Conservation (phyloP, 495 filamentous ascomycete species). For the Jackrogersella minutella region DNA sequence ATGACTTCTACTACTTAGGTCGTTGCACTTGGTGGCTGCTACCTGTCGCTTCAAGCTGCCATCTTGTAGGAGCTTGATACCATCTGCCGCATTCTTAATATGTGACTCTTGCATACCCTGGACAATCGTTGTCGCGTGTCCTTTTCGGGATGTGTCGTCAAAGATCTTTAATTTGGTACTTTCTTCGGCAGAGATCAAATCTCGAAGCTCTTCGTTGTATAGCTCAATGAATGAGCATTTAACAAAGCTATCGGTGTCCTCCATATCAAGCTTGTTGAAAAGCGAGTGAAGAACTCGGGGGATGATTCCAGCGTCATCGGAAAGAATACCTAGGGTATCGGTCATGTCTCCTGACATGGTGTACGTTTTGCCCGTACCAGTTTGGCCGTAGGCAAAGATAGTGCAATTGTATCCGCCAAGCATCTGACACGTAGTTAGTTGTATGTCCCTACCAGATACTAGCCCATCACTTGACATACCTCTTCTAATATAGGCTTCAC, state of each 20-base stretch:
- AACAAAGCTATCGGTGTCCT: conserved; percentile 85
- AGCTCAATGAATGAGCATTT: conserved; percentile 99
- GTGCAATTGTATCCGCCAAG: conserved; percentile 97
- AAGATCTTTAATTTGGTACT: conserved; percentile 90
- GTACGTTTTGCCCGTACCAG: conserved; percentile 97
- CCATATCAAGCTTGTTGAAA: conserved; percentile 79
- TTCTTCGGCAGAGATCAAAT: conserved; percentile 84
- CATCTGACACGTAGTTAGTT: conserved; percentile 66
- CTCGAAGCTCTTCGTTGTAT: conserved; percentile 96
- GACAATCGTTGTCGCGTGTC: conserved; percentile 79
- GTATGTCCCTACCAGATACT: background rate
- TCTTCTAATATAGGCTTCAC: conserved; percentile 91
- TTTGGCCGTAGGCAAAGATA: conserved; percentile 98
- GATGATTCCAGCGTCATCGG: conserved; percentile 93
- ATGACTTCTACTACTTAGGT: conserved; percentile 93
- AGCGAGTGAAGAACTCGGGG: conserved; percentile 86
- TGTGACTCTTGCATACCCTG: conserved; percentile 98
- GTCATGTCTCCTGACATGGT: conserved; percentile 99
- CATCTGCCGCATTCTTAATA: conserved; percentile 83
- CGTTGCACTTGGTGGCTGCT: conserved; percentile 97
- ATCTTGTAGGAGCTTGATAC: conserved; percentile 85
- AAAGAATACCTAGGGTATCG: conserved; percentile 81
- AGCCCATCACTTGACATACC: conserved; percentile 57
- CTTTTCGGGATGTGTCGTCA: conserved; percentile 86
- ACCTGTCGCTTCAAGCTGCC: conserved; percentile 95